Base-by-base conservation (phyloP, 306 rosid species). In the Cicer yamashitae region DNA sequence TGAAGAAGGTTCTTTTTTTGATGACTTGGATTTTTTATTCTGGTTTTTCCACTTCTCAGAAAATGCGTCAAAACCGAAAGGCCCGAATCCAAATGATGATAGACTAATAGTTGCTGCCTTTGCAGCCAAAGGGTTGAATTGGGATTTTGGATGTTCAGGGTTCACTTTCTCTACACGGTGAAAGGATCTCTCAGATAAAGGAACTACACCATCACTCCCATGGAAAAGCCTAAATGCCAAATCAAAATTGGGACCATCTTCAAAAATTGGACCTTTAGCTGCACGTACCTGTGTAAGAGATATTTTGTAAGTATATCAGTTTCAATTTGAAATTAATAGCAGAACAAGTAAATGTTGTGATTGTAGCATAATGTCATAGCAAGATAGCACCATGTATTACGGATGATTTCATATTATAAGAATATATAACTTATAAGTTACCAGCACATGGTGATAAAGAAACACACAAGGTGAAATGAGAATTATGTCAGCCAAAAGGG, bases 231-330 rank as follows among this genome's bases (percentile, higher is more conserved):
- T 90, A 80, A 91, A 94, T 59, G 98, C 96, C 91, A 80, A 79
- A 62, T 94, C 96, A 88, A 94, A 94, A 84, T 92, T 90, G 81
- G 98, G 98, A 64, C 91, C 97, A 84, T 94, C 98, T 87, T 91
- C 97, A 79, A 94, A 94, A 87, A 94, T 91, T 77, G 98, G 98
- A 79, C 98, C 98, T 88, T 90, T 92, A 65, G 89, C 77, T 75
- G 87, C 91, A 65, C 90, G 89, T 6, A 65, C 93, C 98, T 94
- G 88, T 46, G 50, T 62, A 81, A 57, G 78, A 66, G 67, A 75
- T 38, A 53, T 7, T 10, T 48, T 10, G 70, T 79, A 52, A 90
- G 83, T 25, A 4, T 46, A 58, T 34, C 13, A 52, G 62, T 63
- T 70, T 44, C 75, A 63, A 64, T 22, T 17, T 2, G 47, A 52